Evolutionary conservation across 116 monocot species (phyloP), one percentile per base, ranked within the genome.

Genomic region (Papilionanthe hybrid): DNA sequence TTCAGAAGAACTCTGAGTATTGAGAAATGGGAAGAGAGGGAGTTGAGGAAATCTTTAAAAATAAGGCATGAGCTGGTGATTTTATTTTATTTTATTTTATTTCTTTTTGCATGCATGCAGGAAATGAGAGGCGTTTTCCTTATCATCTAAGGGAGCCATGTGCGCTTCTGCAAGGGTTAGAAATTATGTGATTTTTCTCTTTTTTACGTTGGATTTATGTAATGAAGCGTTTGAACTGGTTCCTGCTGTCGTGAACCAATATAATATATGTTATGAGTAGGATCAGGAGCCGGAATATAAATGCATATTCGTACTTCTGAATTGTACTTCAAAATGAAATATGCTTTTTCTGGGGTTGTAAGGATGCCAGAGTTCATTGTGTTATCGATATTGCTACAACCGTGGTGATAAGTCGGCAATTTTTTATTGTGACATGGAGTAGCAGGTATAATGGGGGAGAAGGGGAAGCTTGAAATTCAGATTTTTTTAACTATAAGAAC

Each of bases 111-210:
- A 30, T 29, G 30, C 69, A 69, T 69, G 69, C 69, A 69, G 69
- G 4, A 32, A 30, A 69, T 69, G 30, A 32, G 17, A 69, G 69
- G 69, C 25, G 63, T 7, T 25, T 63, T 63, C 23, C 3, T 23
- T 63, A 7, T 15, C 32, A 69, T 69, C 28, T 32, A 69, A 30
- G 13, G 69, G 32, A 69, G 30, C 11, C 69, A 69, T 32, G 69
- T 69, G 69, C 68, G 4, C 30, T 32, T 69, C 32, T 30, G 69
- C 25, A 13, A 23, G 63, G n/a, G 63, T 7, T 23, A 11, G 30
- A 32, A 69, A 69, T 69, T n/a, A 69, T 69, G 69, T 18, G 69
- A 69, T 25, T 69, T 69, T 69, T 69, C 30, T 69, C 30, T 7
- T 69, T 68, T 30, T 66, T 30, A 69, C 25, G 32, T 15, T 63